Evolutionary conservation across 371 early-diverging fungal genomes (phyloP), one percentile per base, ranked within the genome.

Genomic region (Choanephora cucurbitarum): DNA sequence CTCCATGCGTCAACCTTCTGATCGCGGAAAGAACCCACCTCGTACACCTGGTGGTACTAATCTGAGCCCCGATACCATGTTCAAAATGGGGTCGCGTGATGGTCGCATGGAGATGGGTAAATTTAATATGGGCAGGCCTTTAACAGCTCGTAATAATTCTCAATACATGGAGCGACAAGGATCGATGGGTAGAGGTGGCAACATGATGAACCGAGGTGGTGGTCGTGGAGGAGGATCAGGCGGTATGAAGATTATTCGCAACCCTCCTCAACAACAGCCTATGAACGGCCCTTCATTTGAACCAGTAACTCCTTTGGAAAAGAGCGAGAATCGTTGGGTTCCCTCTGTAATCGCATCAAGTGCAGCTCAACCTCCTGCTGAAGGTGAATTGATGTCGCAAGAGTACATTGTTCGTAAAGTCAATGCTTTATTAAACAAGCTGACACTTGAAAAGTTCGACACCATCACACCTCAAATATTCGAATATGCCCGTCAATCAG

Each of bases 361-460:
- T 1, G 43, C 21, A 5, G 33, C 54, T 0, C 28, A 28, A 7
- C 57, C 69, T 49, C 49, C 49, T 17, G 47, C 42, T 41, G 67
- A 69, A 18, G 73, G 74, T 49, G 87, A 79, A 18, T 53, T 80
- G 0, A 73, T 80, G 48, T 52, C 77, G 0, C 70, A 81, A 52
- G 92, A 90, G 41, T 57, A 81, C 17, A 81, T 91, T 33, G 73
- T 79, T 52, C 87, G 92, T 46, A 89, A 92, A 79, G 88, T 91
- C 47, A 93, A 91, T 74, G 84, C 88, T 52, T 75, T 95, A 17
- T 79, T 98, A 44, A 97, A 97, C 85, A 97, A 96, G 82, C 76
- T 97, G 43, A 95, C 99, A 4, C 67, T 91, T 4, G 98, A 97
- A 62, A 95, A 91, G 72, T 98, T 96, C 69, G 93, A 91, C 44